Evolutionary conservation across 495 filamentous ascomycete genomes (phyloP).

Genomic region (Aspergillus conjunctus): DNA sequence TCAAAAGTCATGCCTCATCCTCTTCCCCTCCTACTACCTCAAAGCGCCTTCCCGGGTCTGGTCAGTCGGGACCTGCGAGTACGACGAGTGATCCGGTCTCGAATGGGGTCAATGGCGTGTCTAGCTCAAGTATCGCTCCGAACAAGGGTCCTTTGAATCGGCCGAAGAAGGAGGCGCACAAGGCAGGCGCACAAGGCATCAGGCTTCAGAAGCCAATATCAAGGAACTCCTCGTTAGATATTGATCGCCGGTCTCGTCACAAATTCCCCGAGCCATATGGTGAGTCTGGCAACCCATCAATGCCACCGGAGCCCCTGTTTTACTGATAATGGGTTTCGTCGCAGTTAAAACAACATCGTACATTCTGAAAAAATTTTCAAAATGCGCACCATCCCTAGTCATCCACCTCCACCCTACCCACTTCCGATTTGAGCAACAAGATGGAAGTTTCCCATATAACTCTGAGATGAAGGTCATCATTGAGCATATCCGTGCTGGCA

Average conservation of each 20-base stretch:
- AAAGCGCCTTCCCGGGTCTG: slow-evolving; percentile 58
- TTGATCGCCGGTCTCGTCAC: slow-evolving; percentile 40
- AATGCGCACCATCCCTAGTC: slow-evolving; percentile 75
- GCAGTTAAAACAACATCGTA: slow-evolving; percentile 69
- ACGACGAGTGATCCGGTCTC: slow-evolving; percentile 25
- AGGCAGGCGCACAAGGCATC: slow-evolving; percentile 39
- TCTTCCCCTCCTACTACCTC: slow-evolving; percentile 67
- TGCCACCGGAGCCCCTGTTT: slow-evolving; percentile 10
- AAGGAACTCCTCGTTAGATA: slow-evolving; percentile 37
- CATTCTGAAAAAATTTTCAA: slow-evolving; percentile 81
- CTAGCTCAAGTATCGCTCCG: slow-evolving; percentile 33
- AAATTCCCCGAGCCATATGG: slow-evolving; percentile 54
- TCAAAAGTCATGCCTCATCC: slow-evolving; percentile 62
- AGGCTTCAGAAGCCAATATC: slow-evolving; percentile 37
- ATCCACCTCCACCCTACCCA: slow-evolving; percentile 82
- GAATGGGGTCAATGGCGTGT: slow-evolving; percentile 48
- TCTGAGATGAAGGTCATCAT: slow-evolving; percentile 87
- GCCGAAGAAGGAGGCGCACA: slow-evolving; percentile 54
- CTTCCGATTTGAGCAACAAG: slow-evolving; percentile 93
- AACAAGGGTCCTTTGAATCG: slow-evolving; percentile 55
- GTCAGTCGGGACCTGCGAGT: slow-evolving; percentile 39
- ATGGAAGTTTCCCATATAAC: slow-evolving; percentile 86
- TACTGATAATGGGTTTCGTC: slow-evolving; percentile 14
- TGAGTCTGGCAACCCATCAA: slow-evolving; percentile 26
- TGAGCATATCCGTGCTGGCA: slow-evolving; percentile 68